phyloP scores from a whole-genome alignment of 495 filamentous ascomycete species.

The Penicillium crystallinum region DNA sequence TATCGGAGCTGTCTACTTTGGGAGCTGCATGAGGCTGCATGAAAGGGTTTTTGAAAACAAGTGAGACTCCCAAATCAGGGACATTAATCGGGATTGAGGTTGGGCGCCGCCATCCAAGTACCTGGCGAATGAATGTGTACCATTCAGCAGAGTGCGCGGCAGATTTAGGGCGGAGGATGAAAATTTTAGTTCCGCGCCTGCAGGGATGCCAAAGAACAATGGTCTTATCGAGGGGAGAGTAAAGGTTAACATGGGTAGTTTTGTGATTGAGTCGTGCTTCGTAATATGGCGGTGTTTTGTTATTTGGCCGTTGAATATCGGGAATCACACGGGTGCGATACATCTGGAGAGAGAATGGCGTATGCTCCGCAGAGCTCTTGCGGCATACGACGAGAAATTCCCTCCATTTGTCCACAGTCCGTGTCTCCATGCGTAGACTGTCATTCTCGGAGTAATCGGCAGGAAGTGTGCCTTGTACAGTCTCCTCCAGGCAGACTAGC shows the following conservation, averaged over 20 bases:
- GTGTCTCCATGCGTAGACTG: conserved; percentile 56
- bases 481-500: conserved; percentile 62
- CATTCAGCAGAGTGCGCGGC: conserved; percentile 63
- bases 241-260: conserved; percentile 58
- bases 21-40: conserved; percentile 45
- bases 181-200: conserved; percentile 56
- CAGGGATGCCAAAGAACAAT: conserved; percentile 60
- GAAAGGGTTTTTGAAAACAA: conserved; percentile 63
- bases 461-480: conserved; percentile 47
- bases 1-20: conserved; percentile 32
- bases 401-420: conserved; percentile 61
- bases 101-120: conserved; percentile 56
- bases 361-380: conserved; percentile 47
- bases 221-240: conserved; percentile 67
- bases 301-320: conserved; percentile 48
- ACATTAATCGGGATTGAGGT: conserved; percentile 59
- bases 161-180: conserved; percentile 62
- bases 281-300: conserved; percentile 48
- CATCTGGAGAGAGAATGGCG: conserved; percentile 57
- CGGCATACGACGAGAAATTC: conserved; percentile 69
- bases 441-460: conserved; percentile 65
- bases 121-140: conserved; percentile 65
- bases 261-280: conserved; percentile 53
- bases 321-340: conserved; percentile 69
- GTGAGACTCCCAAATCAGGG: conserved; percentile 60